Conservation (phyloP, 768 basidiomycete species). For the Boletus reticuloceps region DNA sequence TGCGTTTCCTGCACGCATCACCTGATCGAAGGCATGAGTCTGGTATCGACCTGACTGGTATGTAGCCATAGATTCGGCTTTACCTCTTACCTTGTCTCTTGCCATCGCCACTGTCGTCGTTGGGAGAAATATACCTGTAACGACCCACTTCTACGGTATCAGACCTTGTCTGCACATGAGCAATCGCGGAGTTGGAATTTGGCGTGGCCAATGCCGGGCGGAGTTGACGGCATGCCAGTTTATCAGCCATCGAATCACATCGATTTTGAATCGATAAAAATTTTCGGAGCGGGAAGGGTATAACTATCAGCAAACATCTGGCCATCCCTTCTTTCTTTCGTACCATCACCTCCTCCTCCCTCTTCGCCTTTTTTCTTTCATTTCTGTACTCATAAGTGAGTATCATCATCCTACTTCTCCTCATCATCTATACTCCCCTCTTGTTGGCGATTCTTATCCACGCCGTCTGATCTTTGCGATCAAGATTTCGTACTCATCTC, state of each 20-base stretch:
- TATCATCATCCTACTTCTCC: conserved; percentile 13
- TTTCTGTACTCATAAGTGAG: conserved; percentile 45
- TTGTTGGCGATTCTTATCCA: conserved; percentile 14
- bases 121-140: background rate
- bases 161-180: too few species aligned
- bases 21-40: conserved; percentile 20
- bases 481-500: conserved; percentile 11
- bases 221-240: conserved; percentile 49
- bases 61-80: conserved; percentile 10
- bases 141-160: background rate
- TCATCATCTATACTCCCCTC: conserved; percentile 25
- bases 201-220: conserved; percentile 29
- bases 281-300: conserved; percentile 50
- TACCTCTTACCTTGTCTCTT: background rate
- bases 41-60: conserved; percentile 5
- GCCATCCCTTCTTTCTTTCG: conserved; percentile 33
- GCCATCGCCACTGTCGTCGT: conserved; percentile 4
- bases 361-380: conserved; percentile 30
- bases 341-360: conserved; percentile 36
- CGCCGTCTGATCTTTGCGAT: conserved; percentile 25
- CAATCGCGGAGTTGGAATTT: conserved; percentile 15
- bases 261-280: conserved; percentile 67
- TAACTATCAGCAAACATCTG: conserved; percentile 57
- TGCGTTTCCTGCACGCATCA: conserved; percentile 30
- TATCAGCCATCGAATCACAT: conserved; percentile 49